phyloP scores from a whole-genome alignment of 257 asterid genomes.

The Salvia miltiorrhiza region DNA sequence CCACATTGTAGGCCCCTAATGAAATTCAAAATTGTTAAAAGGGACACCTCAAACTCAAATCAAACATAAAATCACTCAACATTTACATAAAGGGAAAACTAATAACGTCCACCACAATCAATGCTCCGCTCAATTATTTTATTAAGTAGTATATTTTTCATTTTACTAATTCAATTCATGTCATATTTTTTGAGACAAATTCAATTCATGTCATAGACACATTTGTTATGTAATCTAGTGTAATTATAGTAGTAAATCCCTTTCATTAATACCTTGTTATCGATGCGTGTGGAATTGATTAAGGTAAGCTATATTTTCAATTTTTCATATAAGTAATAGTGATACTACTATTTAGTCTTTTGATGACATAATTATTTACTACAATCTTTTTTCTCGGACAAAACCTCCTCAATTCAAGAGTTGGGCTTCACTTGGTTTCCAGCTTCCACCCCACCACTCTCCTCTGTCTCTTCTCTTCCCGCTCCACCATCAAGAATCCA shows the following conservation, averaged over 20 bases:
- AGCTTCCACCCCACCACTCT: slow-evolving; percentile 27
- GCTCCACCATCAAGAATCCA: slow-evolving; percentile 22
- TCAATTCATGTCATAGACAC: not conserved
- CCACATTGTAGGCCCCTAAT: slow-evolving; percentile 19
- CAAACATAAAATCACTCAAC: not conserved
- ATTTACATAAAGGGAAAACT: not conserved
- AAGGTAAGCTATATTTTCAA: no score
- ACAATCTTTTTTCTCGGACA: not conserved
- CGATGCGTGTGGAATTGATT: not conserved
- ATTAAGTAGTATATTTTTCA: not conserved
- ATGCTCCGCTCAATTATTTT: not conserved
- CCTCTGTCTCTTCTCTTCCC: slow-evolving; percentile 17
- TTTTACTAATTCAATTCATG: not conserved
- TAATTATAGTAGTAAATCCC: not conserved
- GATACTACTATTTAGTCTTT: slow-evolving; percentile 26
- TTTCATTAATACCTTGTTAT: not conserved
- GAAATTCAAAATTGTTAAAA: slow-evolving; percentile 25
- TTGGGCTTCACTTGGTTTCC: slow-evolving; percentile 19
- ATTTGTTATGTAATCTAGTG: not conserved
- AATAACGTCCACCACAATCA: not conserved
- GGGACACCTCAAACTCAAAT: not conserved
- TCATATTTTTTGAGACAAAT: not conserved
- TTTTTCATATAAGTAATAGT: no score
- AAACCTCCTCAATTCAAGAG: slow-evolving; percentile 18
- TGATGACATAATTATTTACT: slow-evolving; percentile 11